phyloP scores from a whole-genome alignment of 805 yeast genomes.

The Ogataea thermomethanolica region DNA sequence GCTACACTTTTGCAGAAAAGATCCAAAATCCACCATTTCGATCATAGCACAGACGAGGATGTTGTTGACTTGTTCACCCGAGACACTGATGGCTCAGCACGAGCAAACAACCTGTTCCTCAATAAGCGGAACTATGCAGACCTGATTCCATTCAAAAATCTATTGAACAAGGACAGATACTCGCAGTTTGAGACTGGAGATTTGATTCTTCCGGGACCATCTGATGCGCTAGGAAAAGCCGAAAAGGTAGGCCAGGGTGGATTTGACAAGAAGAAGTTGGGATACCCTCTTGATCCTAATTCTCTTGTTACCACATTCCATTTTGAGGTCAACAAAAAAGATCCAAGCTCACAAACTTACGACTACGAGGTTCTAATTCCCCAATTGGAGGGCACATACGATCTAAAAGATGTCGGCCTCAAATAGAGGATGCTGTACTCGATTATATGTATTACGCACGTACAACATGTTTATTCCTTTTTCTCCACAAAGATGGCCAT shows the following conservation, averaged over 20 bases:
- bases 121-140: constrained; percentile 74
- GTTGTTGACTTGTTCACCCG: constrained; percentile 65
- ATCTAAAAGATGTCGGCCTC: constrained; percentile 7
- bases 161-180: constrained; percentile 14
- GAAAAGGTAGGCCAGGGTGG: constrained; percentile 3
- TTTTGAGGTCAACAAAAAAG: constrained; percentile 59
- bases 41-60: constrained; percentile 67
- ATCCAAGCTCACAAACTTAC: constrained; percentile 49
- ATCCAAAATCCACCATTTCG: constrained; percentile 65
- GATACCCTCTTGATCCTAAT: constrained; percentile 54
- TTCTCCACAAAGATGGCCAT: constrained; percentile 76
- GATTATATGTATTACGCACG: constrained; percentile 6
- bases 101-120: constrained; percentile 48
- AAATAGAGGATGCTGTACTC: constrained; percentile 8
- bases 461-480: constrained; percentile 14
- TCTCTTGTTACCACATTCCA: constrained; percentile 68
- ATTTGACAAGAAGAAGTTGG: constrained; percentile 24
- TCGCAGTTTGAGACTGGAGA: constrained; percentile 20
- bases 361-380: constrained; percentile 76
- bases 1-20: constrained; percentile 69
- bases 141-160: constrained; percentile 50
- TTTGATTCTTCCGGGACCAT: constrained; percentile 43
- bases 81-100: constrained; percentile 51
- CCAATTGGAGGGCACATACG: constrained; percentile 13
- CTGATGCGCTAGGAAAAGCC: constrained; percentile 18